Percentiles rank a stretch among this genome's conserved stretches.
Conservation (phyloP, 2,329 filamentous ascomycete genomes). For the Verticillium albo-atrum region DNA sequence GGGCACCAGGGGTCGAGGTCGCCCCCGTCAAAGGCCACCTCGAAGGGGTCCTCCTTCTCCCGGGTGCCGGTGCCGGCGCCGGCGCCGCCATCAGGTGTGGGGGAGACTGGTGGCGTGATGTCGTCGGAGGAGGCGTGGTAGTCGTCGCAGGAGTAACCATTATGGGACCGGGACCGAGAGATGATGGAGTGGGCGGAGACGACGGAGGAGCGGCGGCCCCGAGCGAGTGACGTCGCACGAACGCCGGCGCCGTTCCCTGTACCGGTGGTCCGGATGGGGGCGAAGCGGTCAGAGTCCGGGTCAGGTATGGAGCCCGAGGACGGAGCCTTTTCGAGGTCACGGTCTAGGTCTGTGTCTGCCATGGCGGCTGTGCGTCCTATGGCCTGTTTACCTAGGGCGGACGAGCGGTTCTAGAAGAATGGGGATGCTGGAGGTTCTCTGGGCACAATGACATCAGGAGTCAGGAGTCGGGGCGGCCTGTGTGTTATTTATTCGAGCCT, state of each 20-base stretch:
- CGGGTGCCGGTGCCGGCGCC: constrained; percentile 3
- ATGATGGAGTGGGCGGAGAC: constrained; percentile 13
- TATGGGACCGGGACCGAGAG: constrained; percentile 32
- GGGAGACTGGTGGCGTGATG: background rate
- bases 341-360: constrained; percentile 3
- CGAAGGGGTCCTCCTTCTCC: constrained; percentile 50
- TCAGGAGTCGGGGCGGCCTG: too few species aligned
- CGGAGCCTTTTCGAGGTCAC: constrained; percentile 19
- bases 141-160: constrained; percentile 38
- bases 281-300: background rate
- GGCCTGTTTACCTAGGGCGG: too few species aligned
- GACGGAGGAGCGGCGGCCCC: background rate
- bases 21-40: constrained; percentile 70
- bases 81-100: background rate
- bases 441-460: too few species aligned
- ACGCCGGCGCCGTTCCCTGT: too few species aligned
- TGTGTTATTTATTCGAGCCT: background rate
- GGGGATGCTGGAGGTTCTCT: too few species aligned
- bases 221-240: background rate
- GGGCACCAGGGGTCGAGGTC: constrained; percentile 72
- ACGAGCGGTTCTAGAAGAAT: too few species aligned
- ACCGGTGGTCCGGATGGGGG: background rate
- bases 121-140: constrained; percentile 8
- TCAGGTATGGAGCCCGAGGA: background rate
- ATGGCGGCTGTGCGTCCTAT: background rate